phyloP scores from a whole-genome alignment of 805 yeast genomes.

The Candida koratica region DNA sequence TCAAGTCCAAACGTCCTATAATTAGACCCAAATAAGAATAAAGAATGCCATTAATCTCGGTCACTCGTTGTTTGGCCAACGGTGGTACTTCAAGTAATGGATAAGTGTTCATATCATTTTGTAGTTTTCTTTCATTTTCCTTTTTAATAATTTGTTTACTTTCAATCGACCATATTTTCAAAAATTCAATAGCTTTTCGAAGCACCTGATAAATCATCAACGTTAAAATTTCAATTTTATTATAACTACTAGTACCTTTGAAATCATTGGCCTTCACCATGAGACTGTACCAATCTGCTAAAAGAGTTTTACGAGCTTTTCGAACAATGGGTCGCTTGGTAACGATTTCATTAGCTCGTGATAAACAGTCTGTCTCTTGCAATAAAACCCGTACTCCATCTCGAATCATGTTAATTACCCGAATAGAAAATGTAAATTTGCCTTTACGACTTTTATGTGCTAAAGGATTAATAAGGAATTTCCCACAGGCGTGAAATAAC shows the following conservation, averaged over 20 bases:
- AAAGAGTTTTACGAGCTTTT: slow-evolving; percentile 59
- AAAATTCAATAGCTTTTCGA: slow-evolving; percentile 58
- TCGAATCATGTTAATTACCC: slow-evolving; percentile 59
- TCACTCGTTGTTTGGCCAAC: slow-evolving; percentile 55
- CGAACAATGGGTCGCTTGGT: slow-evolving; percentile 58
- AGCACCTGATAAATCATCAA: slow-evolving; percentile 64
- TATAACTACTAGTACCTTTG: slow-evolving; percentile 55
- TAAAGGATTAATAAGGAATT: slow-evolving; percentile 61
- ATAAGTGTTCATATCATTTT: slow-evolving; percentile 37
- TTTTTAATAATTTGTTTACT: slow-evolving; percentile 43
- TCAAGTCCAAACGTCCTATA: slow-evolving; percentile 72
- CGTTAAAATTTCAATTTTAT: slow-evolving; percentile 59
- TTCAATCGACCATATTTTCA: slow-evolving; percentile 70
- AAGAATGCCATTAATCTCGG: slow-evolving; percentile 58
- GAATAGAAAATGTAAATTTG: slow-evolving; percentile 51
- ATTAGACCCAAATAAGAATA: slow-evolving; percentile 62
- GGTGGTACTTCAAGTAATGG: slow-evolving; percentile 55
- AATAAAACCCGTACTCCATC: slow-evolving; percentile 67
- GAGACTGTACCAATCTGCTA: slow-evolving; percentile 78
- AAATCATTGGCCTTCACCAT: slow-evolving; percentile 75
- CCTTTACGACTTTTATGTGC: slow-evolving; percentile 40
- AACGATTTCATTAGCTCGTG: slow-evolving; percentile 68
- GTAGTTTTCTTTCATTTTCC: slow-evolving; percentile 31
- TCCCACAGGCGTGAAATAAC: slow-evolving; percentile 60
- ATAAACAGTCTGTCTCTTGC: slow-evolving; percentile 67